Evolutionary conservation across 495 filamentous ascomycete species (phyloP), one percentile per base, ranked within the genome.

Genomic region (Podospora conica): DNA sequence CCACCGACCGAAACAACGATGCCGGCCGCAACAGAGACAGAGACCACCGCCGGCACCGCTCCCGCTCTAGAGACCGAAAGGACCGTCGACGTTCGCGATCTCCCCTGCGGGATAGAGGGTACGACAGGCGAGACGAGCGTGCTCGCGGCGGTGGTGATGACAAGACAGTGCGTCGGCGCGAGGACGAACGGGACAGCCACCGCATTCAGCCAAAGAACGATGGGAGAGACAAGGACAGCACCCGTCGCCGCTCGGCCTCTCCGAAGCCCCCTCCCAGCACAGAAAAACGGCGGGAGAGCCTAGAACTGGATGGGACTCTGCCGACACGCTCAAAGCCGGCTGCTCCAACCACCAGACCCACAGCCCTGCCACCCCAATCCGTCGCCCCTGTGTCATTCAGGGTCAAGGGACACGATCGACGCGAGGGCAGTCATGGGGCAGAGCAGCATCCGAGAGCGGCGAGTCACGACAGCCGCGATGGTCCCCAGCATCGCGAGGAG

Each of bases 31-130:
- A 79, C 29, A 72, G 76, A 29, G 73, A 73, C 59, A 71, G 72
- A 31, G 74, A 66, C 31, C 70, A 68, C 63, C 65, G 75, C 10
- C 68, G 72, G 63, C 76, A 77, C 56, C 78, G 76, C 60, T 81
- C 78, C 0, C 72, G 79, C 57, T 82, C 79, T 0, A 75, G 72
- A 61, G 77, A 81, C 53, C 69, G 73, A 24, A 71, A 69, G 27
- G 68, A 77, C 55, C 71, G 72, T 64, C 65, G 68, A 23, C 74
- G 73, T 24, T 71, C 74, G 11, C 72, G 72, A 18, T 72, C 73
- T 9, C 75, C 77, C 0, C 69, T 74, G 9, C 77, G 80, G 23
- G 74, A 76, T 22, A 71, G 79, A 60, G 77, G 79, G 20, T 65
- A 75, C 40, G 76, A 78, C 12, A 68, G 70, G 22, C 70, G 74